A percentile compares a stretch with the other conserved stretches of the same genome.
These are phyloP conservation scores for Diplocarpon rosae DNA, from an alignment of 2,329 filamentous ascomycete species.

Conservation along the genomic window DNA sequence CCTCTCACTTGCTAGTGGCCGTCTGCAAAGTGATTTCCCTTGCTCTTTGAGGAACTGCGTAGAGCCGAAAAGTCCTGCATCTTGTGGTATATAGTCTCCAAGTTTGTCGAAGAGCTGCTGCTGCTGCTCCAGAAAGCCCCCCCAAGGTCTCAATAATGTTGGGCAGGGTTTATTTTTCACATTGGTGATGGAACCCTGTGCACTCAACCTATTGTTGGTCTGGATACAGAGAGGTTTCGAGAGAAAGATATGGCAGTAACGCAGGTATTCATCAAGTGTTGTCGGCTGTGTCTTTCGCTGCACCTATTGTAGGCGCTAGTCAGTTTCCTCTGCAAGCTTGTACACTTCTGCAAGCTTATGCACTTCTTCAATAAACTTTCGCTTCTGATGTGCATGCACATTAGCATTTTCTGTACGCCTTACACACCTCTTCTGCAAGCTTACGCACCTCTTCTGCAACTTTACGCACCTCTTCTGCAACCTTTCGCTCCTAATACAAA, in stretches of 20 bases:
- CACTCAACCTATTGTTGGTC: slow-evolving; percentile 19
- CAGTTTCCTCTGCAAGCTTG: no score
- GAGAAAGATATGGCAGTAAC: slow-evolving; percentile 13
- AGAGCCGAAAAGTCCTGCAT: slow-evolving; percentile 14
- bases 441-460: no score
- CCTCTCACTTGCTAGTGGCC: slow-evolving; percentile 23
- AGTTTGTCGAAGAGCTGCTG: slow-evolving; percentile 15
- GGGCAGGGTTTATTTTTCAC: slow-evolving; percentile 17
- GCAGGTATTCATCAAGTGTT: slow-evolving; percentile 18
- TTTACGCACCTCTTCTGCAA: no score
- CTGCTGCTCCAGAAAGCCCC: slow-evolving; percentile 13
- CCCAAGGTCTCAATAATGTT: slow-evolving; percentile 16
- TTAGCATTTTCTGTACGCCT: no score
- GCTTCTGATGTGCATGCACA: no score
- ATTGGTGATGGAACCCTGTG: slow-evolving; percentile 18
- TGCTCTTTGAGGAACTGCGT: slow-evolving; percentile 19
- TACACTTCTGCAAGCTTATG: no score
- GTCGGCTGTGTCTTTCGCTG: no score
- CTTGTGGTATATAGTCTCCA: slow-evolving; percentile 14
- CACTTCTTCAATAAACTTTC: no score
- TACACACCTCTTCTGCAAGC: no score
- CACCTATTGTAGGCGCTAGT: no score
- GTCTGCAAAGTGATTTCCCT: slow-evolving; percentile 12
- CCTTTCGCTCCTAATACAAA: no score
- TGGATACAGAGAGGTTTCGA: slow-evolving; percentile 18